Evolutionary conservation across 2,329 filamentous ascomycete species (phyloP).

Genomic region (Geosmithia flava): DNA sequence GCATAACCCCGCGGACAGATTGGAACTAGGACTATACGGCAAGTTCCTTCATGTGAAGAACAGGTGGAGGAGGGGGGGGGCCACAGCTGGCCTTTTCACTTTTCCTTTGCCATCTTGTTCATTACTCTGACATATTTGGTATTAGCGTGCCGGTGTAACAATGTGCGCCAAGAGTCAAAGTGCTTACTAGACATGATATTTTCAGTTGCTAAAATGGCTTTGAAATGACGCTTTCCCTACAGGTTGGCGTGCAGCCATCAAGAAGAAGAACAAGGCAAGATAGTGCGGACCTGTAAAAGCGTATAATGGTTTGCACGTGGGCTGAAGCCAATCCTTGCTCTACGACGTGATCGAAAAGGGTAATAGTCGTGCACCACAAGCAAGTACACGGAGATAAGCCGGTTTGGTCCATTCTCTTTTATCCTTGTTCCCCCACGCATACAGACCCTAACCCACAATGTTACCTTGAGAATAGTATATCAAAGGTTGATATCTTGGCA

Average conservation of each 20-base stretch:
- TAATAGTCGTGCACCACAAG: neutral
- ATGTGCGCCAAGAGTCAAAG: neutral
- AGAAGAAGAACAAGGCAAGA: neutral
- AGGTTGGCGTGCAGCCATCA: neutral
- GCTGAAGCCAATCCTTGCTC: neutral
- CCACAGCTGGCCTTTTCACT: neutral
- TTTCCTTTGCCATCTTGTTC: neutral
- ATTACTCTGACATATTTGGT: neutral
- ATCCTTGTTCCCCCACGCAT: no score
- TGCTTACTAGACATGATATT: neutral
- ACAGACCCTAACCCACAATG: no score
- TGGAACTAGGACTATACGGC: neutral
- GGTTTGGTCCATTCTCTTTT: neutral
- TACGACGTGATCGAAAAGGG: neutral
- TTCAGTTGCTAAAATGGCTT: neutral
- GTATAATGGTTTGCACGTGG: neutral
- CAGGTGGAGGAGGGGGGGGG: neutral
- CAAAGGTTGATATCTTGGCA: no score
- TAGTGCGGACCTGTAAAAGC: neutral
- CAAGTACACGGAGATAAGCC: neutral
- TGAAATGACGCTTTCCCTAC: neutral
- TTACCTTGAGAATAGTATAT: no score
- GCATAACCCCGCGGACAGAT: neutral
- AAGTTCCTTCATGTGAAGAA: neutral
- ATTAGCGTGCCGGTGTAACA: neutral